Percentiles rank a stretch among this genome's conserved stretches.
Evolutionary conservation across 768 basidiomycete genomes (phyloP).

Genomic region (Saitozyma podzolica): DNA sequence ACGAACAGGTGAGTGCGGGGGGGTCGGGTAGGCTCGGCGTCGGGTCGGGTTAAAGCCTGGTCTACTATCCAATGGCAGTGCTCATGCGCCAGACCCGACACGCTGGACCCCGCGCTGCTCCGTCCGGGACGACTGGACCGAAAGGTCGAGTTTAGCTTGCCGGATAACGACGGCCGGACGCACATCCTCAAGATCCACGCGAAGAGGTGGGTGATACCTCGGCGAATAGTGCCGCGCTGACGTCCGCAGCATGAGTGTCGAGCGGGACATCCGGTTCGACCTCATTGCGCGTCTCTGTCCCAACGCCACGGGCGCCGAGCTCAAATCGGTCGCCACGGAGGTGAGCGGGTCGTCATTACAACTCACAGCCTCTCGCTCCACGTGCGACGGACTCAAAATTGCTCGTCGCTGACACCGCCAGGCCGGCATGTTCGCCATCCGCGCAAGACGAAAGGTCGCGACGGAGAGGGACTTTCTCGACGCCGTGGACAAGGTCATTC

Average conservation of each 20-base stretch:
- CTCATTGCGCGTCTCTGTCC: conserved; percentile 95
- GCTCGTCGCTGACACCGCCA: conserved; percentile 42
- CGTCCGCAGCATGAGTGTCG: conserved; percentile 81
- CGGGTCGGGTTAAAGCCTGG: no score
- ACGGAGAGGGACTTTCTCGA: conserved; percentile 97
- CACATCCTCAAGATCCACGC: conserved; percentile 97
- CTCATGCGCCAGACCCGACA: conserved; percentile 72
- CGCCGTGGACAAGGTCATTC: conserved; percentile 96
- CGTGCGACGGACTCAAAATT: no score
- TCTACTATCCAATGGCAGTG: no score
- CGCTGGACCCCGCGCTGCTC: conserved; percentile 91
- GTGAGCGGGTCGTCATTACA: conserved; percentile 54
- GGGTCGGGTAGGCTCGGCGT: no score
- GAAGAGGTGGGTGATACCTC: conserved; percentile 65
- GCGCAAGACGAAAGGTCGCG: conserved; percentile 91
- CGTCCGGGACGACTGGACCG: conserved; percentile 95
- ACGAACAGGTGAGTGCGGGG: conserved; percentile 73
- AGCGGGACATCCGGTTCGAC: conserved; percentile 95
- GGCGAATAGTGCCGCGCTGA: conserved; percentile 3
- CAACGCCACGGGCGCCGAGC: conserved; percentile 97
- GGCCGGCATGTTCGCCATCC: conserved; percentile 99
- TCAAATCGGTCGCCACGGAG: conserved; percentile 95
- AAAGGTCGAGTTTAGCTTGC: conserved; percentile 92
- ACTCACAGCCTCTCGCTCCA: neutral
- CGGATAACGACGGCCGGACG: conserved; percentile 92